A percentile compares a stretch with the other conserved stretches of the same genome.
Evolutionary conservation across 495 filamentous ascomycete genomes (phyloP).

Genomic region (Jackrogersella minutella): DNA sequence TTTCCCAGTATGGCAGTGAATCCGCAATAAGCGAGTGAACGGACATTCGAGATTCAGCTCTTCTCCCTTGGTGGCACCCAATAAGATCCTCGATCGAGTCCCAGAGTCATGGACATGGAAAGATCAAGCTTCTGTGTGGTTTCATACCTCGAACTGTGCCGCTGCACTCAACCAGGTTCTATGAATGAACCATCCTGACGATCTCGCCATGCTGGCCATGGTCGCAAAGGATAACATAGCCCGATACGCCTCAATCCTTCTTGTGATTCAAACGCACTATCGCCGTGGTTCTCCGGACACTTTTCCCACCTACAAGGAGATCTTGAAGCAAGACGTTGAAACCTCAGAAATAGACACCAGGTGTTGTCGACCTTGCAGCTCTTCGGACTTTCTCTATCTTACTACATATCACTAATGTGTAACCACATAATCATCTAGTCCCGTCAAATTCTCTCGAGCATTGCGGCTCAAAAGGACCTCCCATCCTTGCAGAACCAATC

Average conservation of each 20-base stretch:
- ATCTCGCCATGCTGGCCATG: not conserved
- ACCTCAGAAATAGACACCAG: not conserved
- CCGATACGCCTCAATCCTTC: not conserved
- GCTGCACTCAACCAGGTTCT: not conserved
- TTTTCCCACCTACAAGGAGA: not conserved
- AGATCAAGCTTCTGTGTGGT: constrained; percentile 31
- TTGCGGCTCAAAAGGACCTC: constrained; percentile 15
- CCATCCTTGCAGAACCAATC: constrained; percentile 6
- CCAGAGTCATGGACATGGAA: constrained; percentile 36
- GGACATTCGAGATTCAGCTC: constrained; percentile 19
- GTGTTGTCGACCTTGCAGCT: constrained; percentile 1
- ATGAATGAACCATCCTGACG: not conserved
- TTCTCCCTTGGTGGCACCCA: constrained; percentile 28
- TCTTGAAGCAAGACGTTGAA: constrained; percentile 8
- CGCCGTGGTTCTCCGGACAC: not conserved
- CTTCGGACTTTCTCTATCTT: not conserved
- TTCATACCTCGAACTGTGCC: constrained; percentile 2
- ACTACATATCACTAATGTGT: not conserved
- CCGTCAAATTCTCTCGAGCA: not conserved
- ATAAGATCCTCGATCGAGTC: constrained; percentile 23
- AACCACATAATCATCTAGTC: not conserved
- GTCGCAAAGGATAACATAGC: not conserved
- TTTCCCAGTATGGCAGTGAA: constrained; percentile 25
- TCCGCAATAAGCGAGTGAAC: constrained; percentile 22
- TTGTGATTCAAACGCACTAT: not conserved